Conservation (phyloP, 2,329 filamentous ascomycete species). For the Metarhizium rileyi region DNA sequence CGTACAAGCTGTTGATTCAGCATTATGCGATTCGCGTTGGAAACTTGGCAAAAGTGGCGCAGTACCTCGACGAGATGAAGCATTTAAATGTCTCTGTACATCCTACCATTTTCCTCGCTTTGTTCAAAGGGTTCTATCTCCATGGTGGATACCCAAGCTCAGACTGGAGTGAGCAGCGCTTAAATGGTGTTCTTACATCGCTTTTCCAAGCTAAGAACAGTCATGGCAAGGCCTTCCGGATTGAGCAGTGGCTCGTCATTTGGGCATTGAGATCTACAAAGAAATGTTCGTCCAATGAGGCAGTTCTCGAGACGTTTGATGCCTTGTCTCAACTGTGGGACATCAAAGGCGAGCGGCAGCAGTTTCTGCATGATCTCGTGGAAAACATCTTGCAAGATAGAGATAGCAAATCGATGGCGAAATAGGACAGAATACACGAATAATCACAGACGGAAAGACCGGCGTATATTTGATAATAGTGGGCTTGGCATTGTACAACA, state of each 20-base stretch:
- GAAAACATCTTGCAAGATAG: constrained; percentile 29
- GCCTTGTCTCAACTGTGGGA: constrained; percentile 38
- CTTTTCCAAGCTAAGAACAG: constrained; percentile 47
- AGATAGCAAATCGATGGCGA: constrained; percentile 18
- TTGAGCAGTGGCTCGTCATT: constrained; percentile 51
- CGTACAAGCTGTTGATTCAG: constrained; percentile 70
- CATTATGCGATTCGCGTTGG: constrained; percentile 62
- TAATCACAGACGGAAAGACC: neutral
- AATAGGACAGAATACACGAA: constrained; percentile 15
- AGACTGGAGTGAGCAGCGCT: constrained; percentile 61
- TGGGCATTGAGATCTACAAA: constrained; percentile 55
- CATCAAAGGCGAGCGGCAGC: constrained; percentile 27
- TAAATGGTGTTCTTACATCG: constrained; percentile 58
- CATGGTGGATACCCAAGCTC: constrained; percentile 58
- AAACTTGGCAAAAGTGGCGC: constrained; percentile 59
- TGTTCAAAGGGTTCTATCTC: constrained; percentile 72
- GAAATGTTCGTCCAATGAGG: constrained; percentile 42
- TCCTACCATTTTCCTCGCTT: constrained; percentile 65
- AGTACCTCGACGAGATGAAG: constrained; percentile 74
- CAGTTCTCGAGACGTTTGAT: constrained; percentile 45
- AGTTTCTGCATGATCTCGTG: constrained; percentile 38
- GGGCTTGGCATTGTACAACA: neutral
- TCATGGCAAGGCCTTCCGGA: constrained; percentile 34
- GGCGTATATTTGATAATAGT: neutral
- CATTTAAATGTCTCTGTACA: constrained; percentile 57